These are phyloP conservation scores for Fusarium udum DNA, from an alignment of 2,329 filamentous ascomycete genomes.

Conservation along the genomic window DNA sequence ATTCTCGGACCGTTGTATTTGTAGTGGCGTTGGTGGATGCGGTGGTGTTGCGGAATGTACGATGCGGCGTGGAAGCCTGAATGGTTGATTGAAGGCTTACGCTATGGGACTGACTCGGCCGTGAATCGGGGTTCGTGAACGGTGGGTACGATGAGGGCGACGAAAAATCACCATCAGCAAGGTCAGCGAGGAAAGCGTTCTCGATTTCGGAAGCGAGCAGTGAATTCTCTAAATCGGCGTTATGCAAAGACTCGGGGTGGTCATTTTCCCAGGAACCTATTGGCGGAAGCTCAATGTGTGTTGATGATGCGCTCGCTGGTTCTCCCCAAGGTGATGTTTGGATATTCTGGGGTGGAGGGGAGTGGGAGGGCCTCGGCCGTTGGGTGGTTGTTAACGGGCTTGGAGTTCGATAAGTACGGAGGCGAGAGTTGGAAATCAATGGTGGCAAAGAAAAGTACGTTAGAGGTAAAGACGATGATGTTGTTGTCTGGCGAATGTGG, in stretches of 20 bases:
- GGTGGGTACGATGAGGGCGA: slow-evolving; percentile 50
- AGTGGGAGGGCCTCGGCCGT: slow-evolving; percentile 4
- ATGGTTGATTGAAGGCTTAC: slow-evolving; percentile 18
- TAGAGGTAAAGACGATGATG: slow-evolving; percentile 12
- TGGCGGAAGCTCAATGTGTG: slow-evolving; percentile 6
- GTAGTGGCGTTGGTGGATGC: background rate
- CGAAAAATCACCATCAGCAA: slow-evolving; percentile 47
- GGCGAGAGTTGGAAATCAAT: slow-evolving; percentile 13
- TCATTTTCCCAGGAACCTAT: slow-evolving; percentile 1
- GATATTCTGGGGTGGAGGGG: background rate
- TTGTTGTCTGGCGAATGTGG: slow-evolving; percentile 25
- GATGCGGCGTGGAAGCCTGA: slow-evolving; percentile 36
- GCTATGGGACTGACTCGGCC: slow-evolving; percentile 15
- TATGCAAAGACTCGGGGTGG: background rate
- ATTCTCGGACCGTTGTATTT: slow-evolving; percentile 20
- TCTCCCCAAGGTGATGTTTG: slow-evolving; percentile 11
- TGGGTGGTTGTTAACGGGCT: slow-evolving; percentile 34
- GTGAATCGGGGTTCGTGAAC: slow-evolving; percentile 36
- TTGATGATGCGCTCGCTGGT: slow-evolving; percentile 1
- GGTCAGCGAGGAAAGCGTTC: slow-evolving; percentile 39
- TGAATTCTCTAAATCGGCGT: slow-evolving; percentile 6
- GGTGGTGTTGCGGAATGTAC: slow-evolving; percentile 9
- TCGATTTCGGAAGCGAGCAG: slow-evolving; percentile 26
- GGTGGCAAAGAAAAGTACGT: slow-evolving; percentile 33
- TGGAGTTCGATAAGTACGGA: slow-evolving; percentile 1